Evolutionary conservation across 768 basidiomycete genomes (phyloP), one percentile per base, ranked within the genome.

Genomic region (Boletus pseudopeckii): DNA sequence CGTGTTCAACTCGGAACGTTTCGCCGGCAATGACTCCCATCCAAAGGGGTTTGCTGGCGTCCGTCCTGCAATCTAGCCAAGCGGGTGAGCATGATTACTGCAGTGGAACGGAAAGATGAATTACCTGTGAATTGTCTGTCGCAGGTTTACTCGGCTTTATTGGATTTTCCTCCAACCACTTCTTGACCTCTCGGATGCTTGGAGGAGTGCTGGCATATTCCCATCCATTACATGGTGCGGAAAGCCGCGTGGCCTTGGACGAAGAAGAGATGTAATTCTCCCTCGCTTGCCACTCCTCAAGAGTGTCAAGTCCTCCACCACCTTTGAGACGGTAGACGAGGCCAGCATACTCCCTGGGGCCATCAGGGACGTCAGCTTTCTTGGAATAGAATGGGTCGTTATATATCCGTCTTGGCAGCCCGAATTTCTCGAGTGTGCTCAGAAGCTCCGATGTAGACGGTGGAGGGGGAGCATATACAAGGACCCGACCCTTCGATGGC

Each of bases 371-470:
- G 65, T 98, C 96, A 5, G 61, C 59, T 22, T 77, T 75, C 47
- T 81, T 80, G 7, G 90, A 92, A 64, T 92, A 99, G 69, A 80
- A 86, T 0, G 95, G 90, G n/a, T 80, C 74, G 42, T 78, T 82
- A 69, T 97, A 95, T 22, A 88, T 67, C 59, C 81, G 84, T 43
- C 65, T 71, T 5, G 83, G 79, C 7, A 90, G 66, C 20, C 76
- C 77, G 58, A 80, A 70, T 0, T 66, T 62, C 32, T 77, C 75
- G 14, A 85, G 52, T 43, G 74, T 77, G 7, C 66, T 64, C 7
- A 78, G 51, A 0, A 89, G 70, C 13, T 80, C 72, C 4, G 75
- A 71, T 6, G 72, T 44, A 7, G 80, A 71, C 3, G 88, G 89
- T 0, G 87, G 82, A 10, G 64, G 50, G n/a, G 56, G 52, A 1